Evolutionary conservation across 257 asterid species (phyloP).

Genomic region (Solanum chiquidenum): DNA sequence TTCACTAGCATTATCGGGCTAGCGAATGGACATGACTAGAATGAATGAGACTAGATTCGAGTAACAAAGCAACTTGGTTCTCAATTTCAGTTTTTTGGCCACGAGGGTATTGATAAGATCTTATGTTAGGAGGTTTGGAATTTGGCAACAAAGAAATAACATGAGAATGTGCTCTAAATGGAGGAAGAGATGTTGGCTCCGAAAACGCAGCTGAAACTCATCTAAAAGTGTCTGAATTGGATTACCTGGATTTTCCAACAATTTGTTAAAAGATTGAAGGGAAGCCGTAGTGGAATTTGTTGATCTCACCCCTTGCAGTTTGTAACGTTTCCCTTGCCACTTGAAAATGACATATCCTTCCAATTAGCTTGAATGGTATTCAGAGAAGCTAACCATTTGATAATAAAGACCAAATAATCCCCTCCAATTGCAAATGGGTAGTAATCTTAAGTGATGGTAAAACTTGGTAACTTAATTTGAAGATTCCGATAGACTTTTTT

Average conservation of each 20-base stretch:
- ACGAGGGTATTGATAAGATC: background rate
- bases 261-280: background rate
- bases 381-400: background rate
- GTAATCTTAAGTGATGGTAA: background rate
- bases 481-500: background rate
- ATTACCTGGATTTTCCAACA: no score
- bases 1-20: background rate
- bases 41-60: background rate
- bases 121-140: background rate
- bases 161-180: background rate
- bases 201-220: background rate
- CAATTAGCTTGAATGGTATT: background rate
- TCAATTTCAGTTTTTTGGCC: background rate
- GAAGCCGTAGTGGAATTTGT: background rate
- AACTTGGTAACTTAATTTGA: background rate
- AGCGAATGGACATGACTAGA: background rate
- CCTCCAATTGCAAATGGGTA: background rate
- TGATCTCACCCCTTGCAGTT: background rate
- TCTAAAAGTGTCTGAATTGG: background rate
- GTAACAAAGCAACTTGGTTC: no score
- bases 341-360: background rate
- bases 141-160: background rate
- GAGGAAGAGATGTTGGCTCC: background rate
- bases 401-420: background rate
- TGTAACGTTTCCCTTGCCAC: background rate